phyloP scores from a whole-genome alignment of 2,329 filamentous ascomycete genomes.

The Talaromyces sp. region DNA sequence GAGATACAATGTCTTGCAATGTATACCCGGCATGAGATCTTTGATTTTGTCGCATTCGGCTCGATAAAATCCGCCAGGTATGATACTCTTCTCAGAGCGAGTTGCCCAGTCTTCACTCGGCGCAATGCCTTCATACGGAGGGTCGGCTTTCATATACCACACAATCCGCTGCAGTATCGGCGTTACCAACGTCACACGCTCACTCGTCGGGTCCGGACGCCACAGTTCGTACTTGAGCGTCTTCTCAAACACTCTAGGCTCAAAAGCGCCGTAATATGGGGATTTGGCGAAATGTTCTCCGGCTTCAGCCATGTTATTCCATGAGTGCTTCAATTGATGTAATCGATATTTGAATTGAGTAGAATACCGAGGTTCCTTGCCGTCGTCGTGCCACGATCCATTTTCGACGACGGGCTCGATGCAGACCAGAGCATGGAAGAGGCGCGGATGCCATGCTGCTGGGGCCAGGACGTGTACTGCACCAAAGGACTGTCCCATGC shows the following conservation, averaged over 20 bases:
- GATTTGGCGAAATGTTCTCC: conserved; percentile 7
- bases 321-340: conserved; percentile 1
- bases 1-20: conserved; percentile 14
- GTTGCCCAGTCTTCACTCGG: conserved; percentile 15
- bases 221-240: conserved; percentile 10
- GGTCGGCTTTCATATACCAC: conserved; percentile 12
- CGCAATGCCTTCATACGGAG: conserved; percentile 10
- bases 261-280: conserved; percentile 12
- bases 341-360: conserved; percentile 9
- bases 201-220: conserved; percentile 9
- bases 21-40: conserved; percentile 6
- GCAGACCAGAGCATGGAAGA: conserved; percentile 12
- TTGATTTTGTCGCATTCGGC: conserved; percentile 15
- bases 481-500: conserved; percentile 13
- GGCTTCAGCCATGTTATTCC: conserved; percentile 4
- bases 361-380: not conserved
- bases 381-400: conserved; percentile 12
- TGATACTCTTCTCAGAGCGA: conserved; percentile 6
- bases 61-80: conserved; percentile 13
- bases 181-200: conserved; percentile 10
- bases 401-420: conserved; percentile 14
- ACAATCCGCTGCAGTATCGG: conserved; percentile 9
- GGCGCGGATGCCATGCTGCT: conserved; percentile 14
- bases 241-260: conserved; percentile 13
- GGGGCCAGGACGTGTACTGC: conserved; percentile 11